Evolutionary conservation across 2,329 filamentous ascomycete genomes (phyloP).

Genomic region (Neobulgaria alba): DNA sequence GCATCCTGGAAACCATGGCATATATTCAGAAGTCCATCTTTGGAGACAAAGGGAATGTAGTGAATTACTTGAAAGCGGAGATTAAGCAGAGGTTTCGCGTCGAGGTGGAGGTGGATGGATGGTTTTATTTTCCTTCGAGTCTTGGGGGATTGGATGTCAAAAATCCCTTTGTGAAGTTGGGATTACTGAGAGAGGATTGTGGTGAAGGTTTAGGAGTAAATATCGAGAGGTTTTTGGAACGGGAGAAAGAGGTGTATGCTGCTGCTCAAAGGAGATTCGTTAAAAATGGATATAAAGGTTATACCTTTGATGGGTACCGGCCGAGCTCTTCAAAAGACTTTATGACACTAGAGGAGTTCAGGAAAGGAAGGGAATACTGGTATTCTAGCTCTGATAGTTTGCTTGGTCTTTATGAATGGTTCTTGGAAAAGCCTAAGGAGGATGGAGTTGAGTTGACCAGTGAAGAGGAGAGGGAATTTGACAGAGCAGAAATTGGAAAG

Average conservation of each 20-base stretch:
- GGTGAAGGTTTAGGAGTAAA: conserved; percentile 18
- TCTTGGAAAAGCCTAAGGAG: conserved; percentile 26
- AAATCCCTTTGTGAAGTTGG: conserved; percentile 33
- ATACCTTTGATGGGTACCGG: conserved; percentile 11
- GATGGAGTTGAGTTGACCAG: conserved; percentile 19
- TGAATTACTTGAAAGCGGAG: conserved; percentile 38
- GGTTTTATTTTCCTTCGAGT: conserved; percentile 33
- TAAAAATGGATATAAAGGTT: neutral
- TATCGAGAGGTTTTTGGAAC: conserved; percentile 25
- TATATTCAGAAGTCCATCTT: conserved; percentile 45
- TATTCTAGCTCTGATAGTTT: conserved; percentile 15
- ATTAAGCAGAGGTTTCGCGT: conserved; percentile 42
- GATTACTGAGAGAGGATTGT: conserved; percentile 23
- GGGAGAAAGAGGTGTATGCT: conserved; percentile 30
- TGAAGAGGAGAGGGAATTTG: conserved; percentile 3
- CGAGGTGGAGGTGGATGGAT: conserved; percentile 32
- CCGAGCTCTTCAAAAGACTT: conserved; percentile 22
- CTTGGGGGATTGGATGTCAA: conserved; percentile 34
- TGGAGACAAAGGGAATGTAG: conserved; percentile 32
- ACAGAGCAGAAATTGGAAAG: neutral
- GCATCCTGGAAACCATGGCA: conserved; percentile 42
- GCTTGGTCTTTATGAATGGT: conserved; percentile 20
- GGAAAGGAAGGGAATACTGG: conserved; percentile 26
- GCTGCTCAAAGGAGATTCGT: conserved; percentile 29
- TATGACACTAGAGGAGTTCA: conserved; percentile 34